These are phyloP conservation scores for Zygosaccharomyces siamensis DNA, from an alignment of 805 yeast species.

Conservation along the genomic window DNA sequence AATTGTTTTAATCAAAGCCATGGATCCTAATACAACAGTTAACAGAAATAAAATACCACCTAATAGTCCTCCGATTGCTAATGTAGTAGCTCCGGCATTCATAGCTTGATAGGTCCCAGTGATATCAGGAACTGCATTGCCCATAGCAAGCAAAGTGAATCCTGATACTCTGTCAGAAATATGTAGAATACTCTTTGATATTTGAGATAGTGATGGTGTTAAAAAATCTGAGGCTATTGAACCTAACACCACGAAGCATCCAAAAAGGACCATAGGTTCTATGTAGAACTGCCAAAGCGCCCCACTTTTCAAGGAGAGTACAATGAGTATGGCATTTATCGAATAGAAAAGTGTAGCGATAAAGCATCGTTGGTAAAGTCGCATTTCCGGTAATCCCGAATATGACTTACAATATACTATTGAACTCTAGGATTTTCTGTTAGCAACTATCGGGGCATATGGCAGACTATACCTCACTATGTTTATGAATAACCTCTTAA, in stretches of 20 bases:
- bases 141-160: conserved; percentile 79
- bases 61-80: conserved; percentile 85
- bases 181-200: conserved; percentile 52
- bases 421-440: neutral
- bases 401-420: neutral
- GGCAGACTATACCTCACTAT: neutral
- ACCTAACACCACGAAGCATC: conserved; percentile 62
- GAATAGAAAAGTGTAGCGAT: conserved; percentile 12
- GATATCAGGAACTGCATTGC: conserved; percentile 90
- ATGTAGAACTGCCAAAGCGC: conserved; percentile 12
- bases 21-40: conserved; percentile 73
- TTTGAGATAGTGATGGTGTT: conserved; percentile 68
- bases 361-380: conserved; percentile 11
- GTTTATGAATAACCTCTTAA: neutral
- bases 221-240: conserved; percentile 76
- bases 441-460: neutral
- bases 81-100: conserved; percentile 59
- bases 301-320: conserved; percentile 3
- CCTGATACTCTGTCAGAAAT: conserved; percentile 80
- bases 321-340: conserved; percentile 5
- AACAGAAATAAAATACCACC: conserved; percentile 86
- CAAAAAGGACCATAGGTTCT: conserved; percentile 25
- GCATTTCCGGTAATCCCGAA: neutral
- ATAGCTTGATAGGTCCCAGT: conserved; percentile 81
- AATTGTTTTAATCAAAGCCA: conserved; percentile 66